Evolutionary conservation across 345 rosid genomes (phyloP).

Genomic region (Eucalyptus tenuipes): DNA sequence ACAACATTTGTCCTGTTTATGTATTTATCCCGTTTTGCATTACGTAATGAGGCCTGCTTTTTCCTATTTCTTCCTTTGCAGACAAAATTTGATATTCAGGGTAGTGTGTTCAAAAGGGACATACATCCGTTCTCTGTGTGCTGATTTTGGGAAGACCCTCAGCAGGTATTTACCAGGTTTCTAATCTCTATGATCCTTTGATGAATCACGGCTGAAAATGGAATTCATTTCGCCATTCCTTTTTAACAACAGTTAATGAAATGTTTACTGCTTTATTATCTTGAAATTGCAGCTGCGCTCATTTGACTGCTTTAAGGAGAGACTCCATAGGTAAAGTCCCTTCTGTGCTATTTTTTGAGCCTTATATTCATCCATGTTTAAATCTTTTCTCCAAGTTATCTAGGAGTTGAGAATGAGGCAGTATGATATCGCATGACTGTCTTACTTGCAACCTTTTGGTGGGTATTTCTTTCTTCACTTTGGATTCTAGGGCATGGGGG

Average conservation of each 20-base stretch:
- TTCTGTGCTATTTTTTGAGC: neutral
- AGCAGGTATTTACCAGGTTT: conserved; percentile 37
- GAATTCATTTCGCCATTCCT: neutral
- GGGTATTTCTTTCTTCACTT: neutral
- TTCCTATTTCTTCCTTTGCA: conserved; percentile 18
- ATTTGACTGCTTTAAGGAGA: conserved; percentile 86
- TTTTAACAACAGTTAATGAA: neutral
- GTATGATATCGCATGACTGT: neutral
- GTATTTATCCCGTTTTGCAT: neutral
- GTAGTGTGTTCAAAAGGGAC: conserved; percentile 90
- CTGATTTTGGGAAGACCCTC: conserved; percentile 88
- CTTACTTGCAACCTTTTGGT: neutral
- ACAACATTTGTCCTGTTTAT: neutral
- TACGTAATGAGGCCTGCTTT: neutral
- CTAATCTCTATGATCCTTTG: neutral
- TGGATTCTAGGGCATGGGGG: neutral
- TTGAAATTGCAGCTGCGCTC: conserved; percentile 68
- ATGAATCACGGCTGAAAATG: neutral
- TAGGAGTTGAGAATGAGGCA: neutral
- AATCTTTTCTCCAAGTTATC: neutral
- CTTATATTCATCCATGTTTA: neutral
- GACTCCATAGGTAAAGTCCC: conserved; percentile 71
- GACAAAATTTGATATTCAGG: conserved; percentile 82
- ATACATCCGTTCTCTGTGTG: conserved; percentile 87
- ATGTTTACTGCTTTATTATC: neutral